Evolutionary conservation across 2,329 filamentous ascomycete species (phyloP), one percentile per base, ranked within the genome.

Genomic region (Nigrospora sphaerica): DNA sequence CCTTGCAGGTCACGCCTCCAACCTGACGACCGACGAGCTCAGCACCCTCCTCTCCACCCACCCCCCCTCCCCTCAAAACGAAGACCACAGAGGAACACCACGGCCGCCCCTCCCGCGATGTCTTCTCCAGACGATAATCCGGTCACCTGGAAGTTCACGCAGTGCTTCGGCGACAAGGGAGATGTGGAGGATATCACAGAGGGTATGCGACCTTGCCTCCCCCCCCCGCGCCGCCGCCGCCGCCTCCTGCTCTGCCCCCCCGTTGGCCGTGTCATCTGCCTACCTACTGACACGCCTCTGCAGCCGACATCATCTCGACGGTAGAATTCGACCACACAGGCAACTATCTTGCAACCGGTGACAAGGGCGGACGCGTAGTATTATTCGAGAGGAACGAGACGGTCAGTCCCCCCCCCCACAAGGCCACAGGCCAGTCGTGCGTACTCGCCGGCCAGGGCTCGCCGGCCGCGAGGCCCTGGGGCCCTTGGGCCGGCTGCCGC

Each of bases 101-200:
- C 23, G 23, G 23, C 23, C 7, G 23, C 23, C 23, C 23, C 23
- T 28, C 23, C 23, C 23, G 23, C 23, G 23, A 28, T 28, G 23
- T 28, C 23, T 28, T 28, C 23, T 28, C 23, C 23, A 28, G 23
- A 28, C 23, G 23, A 28, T 28, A 28, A 28, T 28, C 23, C 23
- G 23, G 23, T 28, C 10, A 44, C 42, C 28, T 44, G 42, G 42
- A 44, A 44, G 33, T 44, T 44, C 42, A 44, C 42, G 16, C 42
- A 44, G 42, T 44, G 35, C 23, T 98, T 98, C 73, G 93, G 93
- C 70, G 93, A 98, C 75, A 98, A 98, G 74, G 93, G 93, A 60
- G 93, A 98, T 74, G 92, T 98, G 57, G 93, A 97, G 71, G 91
- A 96, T 69, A 96, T 96, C 68, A 96, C 91, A 71, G 91, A 96